A percentile compares a stretch with the other conserved stretches of the same genome.
phyloP scores from a whole-genome alignment of 129 eudicot genomes.

The Erigeron canadensis region DNA sequence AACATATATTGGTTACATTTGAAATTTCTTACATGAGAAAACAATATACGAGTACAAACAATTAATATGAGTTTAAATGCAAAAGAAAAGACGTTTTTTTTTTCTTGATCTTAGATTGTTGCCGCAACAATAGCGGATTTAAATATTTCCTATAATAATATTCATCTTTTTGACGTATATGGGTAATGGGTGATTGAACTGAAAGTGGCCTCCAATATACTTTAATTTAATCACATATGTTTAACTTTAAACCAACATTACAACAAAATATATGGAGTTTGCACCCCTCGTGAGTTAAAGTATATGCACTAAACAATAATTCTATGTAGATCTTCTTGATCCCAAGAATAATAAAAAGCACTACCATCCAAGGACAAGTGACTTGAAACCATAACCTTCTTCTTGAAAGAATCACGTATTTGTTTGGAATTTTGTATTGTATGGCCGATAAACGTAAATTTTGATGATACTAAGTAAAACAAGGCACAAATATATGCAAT shows the following conservation, averaged over 20 bases:
- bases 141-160: neutral
- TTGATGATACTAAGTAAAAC: too few relatives aligned
- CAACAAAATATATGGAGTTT: slow-evolving; percentile 13
- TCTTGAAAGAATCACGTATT: neutral
- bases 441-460: too few relatives aligned
- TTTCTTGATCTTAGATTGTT: slow-evolving; percentile 1
- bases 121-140: neutral
- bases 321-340: slow-evolving; percentile 22
- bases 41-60: neutral
- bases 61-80: neutral
- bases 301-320: slow-evolving; percentile 18
- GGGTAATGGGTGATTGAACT: slow-evolving; percentile 30
- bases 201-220: slow-evolving; percentile 19
- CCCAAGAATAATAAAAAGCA: slow-evolving; percentile 14
- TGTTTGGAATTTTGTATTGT: neutral
- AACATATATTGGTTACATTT: too few relatives aligned
- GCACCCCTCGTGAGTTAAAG: slow-evolving; percentile 24
- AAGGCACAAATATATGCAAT: too few relatives aligned
- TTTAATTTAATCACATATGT: slow-evolving; percentile 19
- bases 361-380: slow-evolving; percentile 7
- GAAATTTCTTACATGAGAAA: neutral
- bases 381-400: slow-evolving; percentile 7
- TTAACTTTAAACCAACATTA: slow-evolving; percentile 34
- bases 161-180: slow-evolving; percentile 17
- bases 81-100: neutral